Base-by-base conservation (phyloP, 768 basidiomycete genomes). In the Leccinum arenicola region DNA sequence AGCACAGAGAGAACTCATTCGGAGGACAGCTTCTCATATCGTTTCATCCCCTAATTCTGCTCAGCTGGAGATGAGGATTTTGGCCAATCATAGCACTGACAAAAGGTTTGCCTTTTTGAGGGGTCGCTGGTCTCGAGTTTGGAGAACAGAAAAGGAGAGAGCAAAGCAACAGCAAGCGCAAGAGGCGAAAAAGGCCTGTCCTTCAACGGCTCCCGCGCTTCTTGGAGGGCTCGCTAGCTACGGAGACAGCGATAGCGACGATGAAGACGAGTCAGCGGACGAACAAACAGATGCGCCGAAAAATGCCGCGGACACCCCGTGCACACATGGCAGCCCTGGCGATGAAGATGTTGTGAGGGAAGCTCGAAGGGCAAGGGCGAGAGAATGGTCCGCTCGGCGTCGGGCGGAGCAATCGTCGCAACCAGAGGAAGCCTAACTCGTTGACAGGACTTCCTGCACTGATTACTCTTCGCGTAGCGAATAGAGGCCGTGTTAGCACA, bases 51-150 rank as follows among this genome's bases (percentile, higher is more conserved):
- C 87, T 2, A 93, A 95, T 66, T 82, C 91, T 15, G 83, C 86
- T 0, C 86, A 93, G 62, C 79, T 96, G 23, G 93, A 95, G 71
- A 86, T 94, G 80, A 84, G 93, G 6, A 94, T 97, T 65, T 77
- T 96, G 15, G 87, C 94, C 10, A 93, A 96, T 64, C 83, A 95
- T 66, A 88, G 91, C 0, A 75, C 78, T 12, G 93, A 96, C 69
- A 75, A 77, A 49, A 81, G 90, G 6, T 95, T 97, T 67, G 84
- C 87, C 1, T 95, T 95, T 71, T 72, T 96, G 49, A 81, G 85
- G 35, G 93, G 93, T 2, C 76, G 90, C 23, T 94, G 89, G 86
- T 78, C 79, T 56, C 73, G 74, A 3, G 76, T 80, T 4, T 96
- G 93, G 93, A 73, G 73, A 31, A 66, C 73, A 1, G 73, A 80